Percentiles rank a stretch among this genome's conserved stretches.
Conservation (phyloP, 441 rosid genomes). For the Melastoma candidum region DNA sequence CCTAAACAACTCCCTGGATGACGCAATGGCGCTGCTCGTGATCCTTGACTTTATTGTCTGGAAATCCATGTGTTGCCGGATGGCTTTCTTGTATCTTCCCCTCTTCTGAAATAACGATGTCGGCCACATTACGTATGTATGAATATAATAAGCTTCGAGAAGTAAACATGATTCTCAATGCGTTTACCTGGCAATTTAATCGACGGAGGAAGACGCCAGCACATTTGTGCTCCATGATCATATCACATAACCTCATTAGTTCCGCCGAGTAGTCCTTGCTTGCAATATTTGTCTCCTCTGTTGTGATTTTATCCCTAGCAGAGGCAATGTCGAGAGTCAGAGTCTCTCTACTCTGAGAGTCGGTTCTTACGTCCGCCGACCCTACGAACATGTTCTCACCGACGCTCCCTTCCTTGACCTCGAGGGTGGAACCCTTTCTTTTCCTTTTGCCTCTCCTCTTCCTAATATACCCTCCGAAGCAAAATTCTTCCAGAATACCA, state of each 20-base stretch:
- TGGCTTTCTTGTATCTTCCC: constrained; percentile 78
- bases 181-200: constrained; percentile 74
- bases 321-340: constrained; percentile 35
- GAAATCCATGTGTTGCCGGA: constrained; percentile 62
- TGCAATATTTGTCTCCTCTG: constrained; percentile 13
- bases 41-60: constrained; percentile 62
- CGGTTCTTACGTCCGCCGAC: constrained; percentile 29
- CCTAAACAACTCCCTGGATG: constrained; percentile 53
- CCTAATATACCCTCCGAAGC: constrained; percentile 37
- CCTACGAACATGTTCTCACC: constrained; percentile 54
- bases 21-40: constrained; percentile 25
- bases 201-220: constrained; percentile 52
- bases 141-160: constrained; percentile 5
- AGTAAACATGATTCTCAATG: too few relatives aligned
- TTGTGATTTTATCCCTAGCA: constrained; percentile 24
- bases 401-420: constrained; percentile 51
- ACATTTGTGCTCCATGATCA: constrained; percentile 41
- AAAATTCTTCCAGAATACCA: constrained; percentile 28
- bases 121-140: not conserved
- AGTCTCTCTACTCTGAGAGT: constrained; percentile 38
- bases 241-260: constrained; percentile 37
- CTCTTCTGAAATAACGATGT: constrained; percentile 41
- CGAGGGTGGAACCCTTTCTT: constrained; percentile 55
- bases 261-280: constrained; percentile 27
- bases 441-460: constrained; percentile 82